A percentile compares a stretch with the other conserved stretches of the same genome.
Evolutionary conservation across 139 green algal genomes (phyloP).

Genomic region (Chlorella sp.): DNA sequence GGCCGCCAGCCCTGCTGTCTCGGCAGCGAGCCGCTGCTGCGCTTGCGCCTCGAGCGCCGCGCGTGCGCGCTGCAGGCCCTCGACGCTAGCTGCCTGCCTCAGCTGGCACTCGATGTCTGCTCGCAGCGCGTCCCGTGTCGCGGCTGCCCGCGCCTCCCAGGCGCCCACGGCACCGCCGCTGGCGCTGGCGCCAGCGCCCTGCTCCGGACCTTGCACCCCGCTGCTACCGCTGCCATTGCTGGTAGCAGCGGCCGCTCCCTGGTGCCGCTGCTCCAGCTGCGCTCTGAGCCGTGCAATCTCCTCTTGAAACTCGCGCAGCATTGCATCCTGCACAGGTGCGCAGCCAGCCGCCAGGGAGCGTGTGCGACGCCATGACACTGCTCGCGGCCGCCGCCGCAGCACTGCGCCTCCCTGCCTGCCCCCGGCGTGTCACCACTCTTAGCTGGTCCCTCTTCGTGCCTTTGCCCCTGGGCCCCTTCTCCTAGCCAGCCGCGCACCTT

Average conservation of each 20-base stretch:
- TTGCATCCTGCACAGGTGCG: constrained; percentile 70
- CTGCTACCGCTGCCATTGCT: background rate
- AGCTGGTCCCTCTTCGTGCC: too few relatives aligned
- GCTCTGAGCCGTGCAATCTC: constrained; percentile 82
- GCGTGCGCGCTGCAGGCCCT: constrained; percentile 14
- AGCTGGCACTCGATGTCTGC: constrained; percentile 12
- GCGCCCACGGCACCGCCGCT: background rate
- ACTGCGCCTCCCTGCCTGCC: too few relatives aligned
- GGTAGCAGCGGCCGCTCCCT: background rate
- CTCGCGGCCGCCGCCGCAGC: too few relatives aligned
- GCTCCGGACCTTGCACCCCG: background rate
- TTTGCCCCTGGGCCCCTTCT: too few relatives aligned
- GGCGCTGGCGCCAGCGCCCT: background rate
- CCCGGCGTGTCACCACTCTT: too few relatives aligned
- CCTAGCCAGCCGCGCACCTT: constrained; percentile 66
- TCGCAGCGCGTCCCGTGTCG: constrained; percentile 13
- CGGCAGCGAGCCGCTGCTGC: constrained; percentile 28
- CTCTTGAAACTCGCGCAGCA: constrained; percentile 92
- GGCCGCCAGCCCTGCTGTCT: constrained; percentile 1
- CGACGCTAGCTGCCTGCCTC: constrained; percentile 8
- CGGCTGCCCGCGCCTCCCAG: background rate
- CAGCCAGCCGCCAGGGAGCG: background rate
- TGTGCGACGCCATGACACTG: too few relatives aligned
- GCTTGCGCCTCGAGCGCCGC: constrained; percentile 13
- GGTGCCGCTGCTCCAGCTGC: constrained; percentile 50